Conservation (phyloP, 768 basidiomycete species). For the Suillus luteus region DNA sequence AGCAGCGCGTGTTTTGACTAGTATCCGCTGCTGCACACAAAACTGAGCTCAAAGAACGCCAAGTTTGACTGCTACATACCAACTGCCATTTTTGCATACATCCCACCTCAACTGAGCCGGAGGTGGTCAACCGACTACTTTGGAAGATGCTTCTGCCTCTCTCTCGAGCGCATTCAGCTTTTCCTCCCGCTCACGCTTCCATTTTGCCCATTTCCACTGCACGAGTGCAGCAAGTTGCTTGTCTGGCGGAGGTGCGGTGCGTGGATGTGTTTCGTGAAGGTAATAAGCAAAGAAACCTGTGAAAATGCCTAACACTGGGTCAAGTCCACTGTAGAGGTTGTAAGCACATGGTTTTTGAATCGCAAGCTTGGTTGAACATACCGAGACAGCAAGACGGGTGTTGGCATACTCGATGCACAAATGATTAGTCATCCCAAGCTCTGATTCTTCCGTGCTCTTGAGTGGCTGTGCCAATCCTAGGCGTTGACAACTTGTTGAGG, state of each 20-base stretch:
- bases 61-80: background rate
- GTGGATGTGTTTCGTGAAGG: constrained; percentile 78
- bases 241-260: constrained; percentile 60
- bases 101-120: background rate
- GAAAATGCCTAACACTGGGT: constrained; percentile 74
- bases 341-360: constrained; percentile 13
- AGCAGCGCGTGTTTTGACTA: background rate
- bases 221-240: constrained; percentile 56
- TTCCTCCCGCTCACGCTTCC: constrained; percentile 20
- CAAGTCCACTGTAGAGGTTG: constrained; percentile 57
- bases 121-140: background rate
- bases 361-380: constrained; percentile 15
- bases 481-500: too few relatives aligned
- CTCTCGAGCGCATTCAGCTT: constrained; percentile 13
- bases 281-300: constrained; percentile 80
- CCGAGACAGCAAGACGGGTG: constrained; percentile 40
- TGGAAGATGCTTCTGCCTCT: constrained; percentile 4
- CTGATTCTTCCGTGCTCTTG: too few relatives aligned
- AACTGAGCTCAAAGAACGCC: background rate
- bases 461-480: background rate
- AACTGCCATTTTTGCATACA: background rate
- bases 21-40: background rate
- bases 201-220: constrained; percentile 67
- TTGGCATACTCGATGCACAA: constrained; percentile 38
- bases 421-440: background rate